Evolutionary conservation across 805 yeast species (phyloP).

Genomic region (Nadsonia fulvescens): DNA sequence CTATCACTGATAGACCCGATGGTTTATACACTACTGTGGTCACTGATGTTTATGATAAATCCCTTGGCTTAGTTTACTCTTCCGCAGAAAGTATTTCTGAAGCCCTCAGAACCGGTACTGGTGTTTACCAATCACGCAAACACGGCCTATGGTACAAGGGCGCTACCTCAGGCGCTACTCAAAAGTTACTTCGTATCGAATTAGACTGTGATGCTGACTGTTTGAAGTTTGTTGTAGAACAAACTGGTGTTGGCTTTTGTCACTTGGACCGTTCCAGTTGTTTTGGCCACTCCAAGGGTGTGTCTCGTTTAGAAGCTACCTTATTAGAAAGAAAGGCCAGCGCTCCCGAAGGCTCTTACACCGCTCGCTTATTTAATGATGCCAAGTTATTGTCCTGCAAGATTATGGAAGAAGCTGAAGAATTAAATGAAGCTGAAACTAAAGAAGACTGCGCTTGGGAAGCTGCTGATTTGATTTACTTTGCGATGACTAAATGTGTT

Average conservation of each 20-base stretch:
- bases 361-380: conserved; percentile 73
- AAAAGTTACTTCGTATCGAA: conserved; percentile 45
- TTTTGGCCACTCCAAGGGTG: conserved; percentile 55
- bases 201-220: conserved; percentile 90
- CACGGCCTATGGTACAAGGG: conserved; percentile 95
- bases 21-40: conserved; percentile 76
- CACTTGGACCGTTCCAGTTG: conserved; percentile 72
- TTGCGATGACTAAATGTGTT: conserved; percentile 45
- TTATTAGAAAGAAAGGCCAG: conserved; percentile 38
- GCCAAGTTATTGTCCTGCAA: conserved; percentile 56
- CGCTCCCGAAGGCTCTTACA: conserved; percentile 92
- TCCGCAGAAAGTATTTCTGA: conserved; percentile 64
- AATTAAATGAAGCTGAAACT: conserved; percentile 64
- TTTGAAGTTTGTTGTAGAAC: conserved; percentile 70
- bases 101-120: conserved; percentile 64
- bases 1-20: conserved; percentile 72
- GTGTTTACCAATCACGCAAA: conserved; percentile 82
- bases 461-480: conserved; percentile 76
- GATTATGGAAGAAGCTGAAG: conserved; percentile 92
- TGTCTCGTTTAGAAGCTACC: conserved; percentile 48
- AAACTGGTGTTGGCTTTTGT: conserved; percentile 79
- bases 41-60: conserved; percentile 44
- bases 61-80: conserved; percentile 84
- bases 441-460: conserved; percentile 80
- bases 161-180: conserved; percentile 90